These are phyloP conservation scores for Pythium insidiosum DNA, from an alignment of 352 stramenopile genomes.

Conservation along the genomic window DNA sequence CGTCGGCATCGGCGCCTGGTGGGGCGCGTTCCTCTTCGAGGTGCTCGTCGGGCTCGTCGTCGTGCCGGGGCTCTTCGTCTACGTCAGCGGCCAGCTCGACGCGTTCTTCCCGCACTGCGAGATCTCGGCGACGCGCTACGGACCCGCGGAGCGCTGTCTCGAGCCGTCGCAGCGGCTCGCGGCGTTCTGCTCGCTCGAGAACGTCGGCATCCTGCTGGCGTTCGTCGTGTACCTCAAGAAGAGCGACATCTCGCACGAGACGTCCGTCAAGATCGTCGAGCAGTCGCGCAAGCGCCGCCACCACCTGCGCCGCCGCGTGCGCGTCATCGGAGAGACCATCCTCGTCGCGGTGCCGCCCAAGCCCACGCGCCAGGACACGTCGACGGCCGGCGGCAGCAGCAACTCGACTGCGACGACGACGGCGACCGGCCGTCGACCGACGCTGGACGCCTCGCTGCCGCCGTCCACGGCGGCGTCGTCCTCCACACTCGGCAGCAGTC, in stretches of 20 bases:
- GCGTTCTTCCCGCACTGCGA: slow-evolving; percentile 31
- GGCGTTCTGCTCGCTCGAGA: slow-evolving; percentile 39
- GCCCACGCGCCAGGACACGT: not conserved
- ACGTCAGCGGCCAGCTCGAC: slow-evolving; percentile 53
- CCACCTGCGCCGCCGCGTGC: slow-evolving; percentile 45
- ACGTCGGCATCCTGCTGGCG: slow-evolving; percentile 34
- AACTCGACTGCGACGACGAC: not conserved
- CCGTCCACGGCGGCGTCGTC: too few relatives aligned
- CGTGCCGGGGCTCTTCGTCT: slow-evolving; percentile 50
- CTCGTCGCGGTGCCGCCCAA: slow-evolving; percentile 16
- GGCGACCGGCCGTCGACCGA: slow-evolving; percentile 4
- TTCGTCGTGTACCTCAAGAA: slow-evolving; percentile 50
- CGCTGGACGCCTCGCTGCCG: not conserved
- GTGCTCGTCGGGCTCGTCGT: slow-evolving; percentile 35
- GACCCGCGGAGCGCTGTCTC: slow-evolving; percentile 15
- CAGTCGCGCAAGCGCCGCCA: slow-evolving; percentile 44
- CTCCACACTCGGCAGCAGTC: too few relatives aligned
- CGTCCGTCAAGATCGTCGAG: slow-evolving; percentile 42
- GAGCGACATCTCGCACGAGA: slow-evolving; percentile 41
- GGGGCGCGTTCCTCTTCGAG: slow-evolving; percentile 47
- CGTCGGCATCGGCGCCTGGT: slow-evolving; percentile 47
- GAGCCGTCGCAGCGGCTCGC: slow-evolving; percentile 16
- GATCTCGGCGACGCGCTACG: slow-evolving; percentile 30
- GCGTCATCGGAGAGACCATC: slow-evolving; percentile 48
- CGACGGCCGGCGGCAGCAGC: not conserved